Percentiles rank a stretch among this genome's conserved stretches.
Conservation (phyloP, 345 rosid genomes). For the Citrus hindsii region DNA sequence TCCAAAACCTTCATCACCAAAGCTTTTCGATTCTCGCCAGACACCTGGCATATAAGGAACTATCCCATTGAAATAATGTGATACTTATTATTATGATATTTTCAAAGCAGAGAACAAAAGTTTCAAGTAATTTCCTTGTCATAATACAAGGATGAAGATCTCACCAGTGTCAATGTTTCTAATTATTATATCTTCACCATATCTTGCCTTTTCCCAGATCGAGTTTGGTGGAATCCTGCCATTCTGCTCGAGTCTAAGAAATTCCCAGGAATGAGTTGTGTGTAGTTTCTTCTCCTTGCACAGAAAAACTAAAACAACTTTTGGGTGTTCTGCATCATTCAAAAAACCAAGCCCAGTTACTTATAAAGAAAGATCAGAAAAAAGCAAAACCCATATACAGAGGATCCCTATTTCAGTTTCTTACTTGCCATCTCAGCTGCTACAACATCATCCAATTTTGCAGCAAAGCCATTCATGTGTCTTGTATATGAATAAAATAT, state of each 20-base stretch:
- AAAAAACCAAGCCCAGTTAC: neutral
- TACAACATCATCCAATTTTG: conserved; percentile 51
- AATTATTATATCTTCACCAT: conserved; percentile 71
- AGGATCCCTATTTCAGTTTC: neutral
- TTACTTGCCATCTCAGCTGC: conserved; percentile 56
- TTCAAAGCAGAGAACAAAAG: neutral
- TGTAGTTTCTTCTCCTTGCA: conserved; percentile 61
- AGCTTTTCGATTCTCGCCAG: conserved; percentile 93
- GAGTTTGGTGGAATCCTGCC: conserved; percentile 39
- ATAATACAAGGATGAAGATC: conserved; percentile 7
- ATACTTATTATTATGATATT: neutral
- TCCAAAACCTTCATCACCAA: conserved; percentile 71
- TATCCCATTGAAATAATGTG: neutral
- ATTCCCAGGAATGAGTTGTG: conserved; percentile 95
- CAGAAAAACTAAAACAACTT: conserved; percentile 66
- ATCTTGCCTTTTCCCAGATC: conserved; percentile 65
- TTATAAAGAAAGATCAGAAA: neutral
- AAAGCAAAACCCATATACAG: neutral
- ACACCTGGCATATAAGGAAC: conserved; percentile 42
- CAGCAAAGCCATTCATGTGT: conserved; percentile 23
- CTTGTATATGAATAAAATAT: too few species aligned
- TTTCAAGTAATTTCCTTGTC: neutral
- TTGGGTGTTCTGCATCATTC: conserved; percentile 54
- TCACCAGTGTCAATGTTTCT: conserved; percentile 87
- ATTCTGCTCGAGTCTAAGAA: conserved; percentile 57